Percentiles rank a stretch among this genome's conserved stretches.
Conservation (phyloP, 768 basidiomycete species). For the Macrolepiota albuminosa region DNA sequence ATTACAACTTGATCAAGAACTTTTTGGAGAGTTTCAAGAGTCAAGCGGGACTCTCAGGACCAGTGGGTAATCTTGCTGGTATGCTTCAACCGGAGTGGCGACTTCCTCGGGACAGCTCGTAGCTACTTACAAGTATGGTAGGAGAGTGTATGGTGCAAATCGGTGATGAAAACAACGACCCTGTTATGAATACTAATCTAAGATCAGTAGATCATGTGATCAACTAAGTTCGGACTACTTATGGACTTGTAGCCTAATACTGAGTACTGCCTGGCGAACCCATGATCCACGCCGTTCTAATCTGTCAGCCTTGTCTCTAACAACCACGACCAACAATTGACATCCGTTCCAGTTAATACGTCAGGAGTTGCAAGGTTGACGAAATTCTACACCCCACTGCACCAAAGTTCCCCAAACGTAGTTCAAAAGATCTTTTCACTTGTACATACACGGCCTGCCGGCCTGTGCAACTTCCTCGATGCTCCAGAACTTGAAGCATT, state of each 20-base stretch:
- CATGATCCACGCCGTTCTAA: slow-evolving; percentile 86
- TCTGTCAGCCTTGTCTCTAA: slow-evolving; percentile 49
- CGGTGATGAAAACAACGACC: too few relatives aligned
- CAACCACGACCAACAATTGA: slow-evolving; percentile 1
- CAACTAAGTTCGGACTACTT: background rate
- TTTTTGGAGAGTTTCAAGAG: slow-evolving; percentile 95
- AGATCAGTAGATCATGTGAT: slow-evolving; percentile 24
- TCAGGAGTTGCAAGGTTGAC: slow-evolving; percentile 80
- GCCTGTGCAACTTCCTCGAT: slow-evolving; percentile 95
- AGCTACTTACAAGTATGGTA: background rate
- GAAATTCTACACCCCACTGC: slow-evolving; percentile 85
- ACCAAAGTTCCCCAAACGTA: slow-evolving; percentile 61
- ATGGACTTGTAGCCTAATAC: background rate
- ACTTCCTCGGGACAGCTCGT: slow-evolving; percentile 64
- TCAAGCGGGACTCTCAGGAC: slow-evolving; percentile 86
- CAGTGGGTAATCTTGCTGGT: slow-evolving; percentile 86
- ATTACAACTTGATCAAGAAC: slow-evolving; percentile 94
- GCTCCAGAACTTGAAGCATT: slow-evolving; percentile 81
- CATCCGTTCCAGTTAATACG: slow-evolving; percentile 70
- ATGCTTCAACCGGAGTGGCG: slow-evolving; percentile 72
- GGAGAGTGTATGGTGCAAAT: too few relatives aligned
- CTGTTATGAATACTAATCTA: too few relatives aligned
- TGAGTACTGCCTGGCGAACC: slow-evolving; percentile 1
- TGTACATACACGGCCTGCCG: slow-evolving; percentile 73
- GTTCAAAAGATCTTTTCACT: slow-evolving; percentile 89